Evolutionary conservation across 2,329 filamentous ascomycete genomes (phyloP).

Genomic region (Aspergillus udagawae): DNA sequence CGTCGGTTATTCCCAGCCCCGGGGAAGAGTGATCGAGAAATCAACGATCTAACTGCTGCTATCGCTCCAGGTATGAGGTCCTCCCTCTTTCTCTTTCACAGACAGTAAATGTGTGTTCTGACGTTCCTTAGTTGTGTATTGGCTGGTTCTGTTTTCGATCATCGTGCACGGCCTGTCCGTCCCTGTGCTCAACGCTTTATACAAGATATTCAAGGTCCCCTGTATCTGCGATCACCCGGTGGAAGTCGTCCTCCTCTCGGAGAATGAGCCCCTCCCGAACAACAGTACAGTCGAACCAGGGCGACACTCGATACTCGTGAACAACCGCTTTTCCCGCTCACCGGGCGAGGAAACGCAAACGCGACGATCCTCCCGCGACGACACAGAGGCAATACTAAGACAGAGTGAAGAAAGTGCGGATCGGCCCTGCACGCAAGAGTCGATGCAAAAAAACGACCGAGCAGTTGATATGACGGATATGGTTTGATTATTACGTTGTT

Average conservation of each 20-base stretch:
- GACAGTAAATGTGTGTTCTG: neutral
- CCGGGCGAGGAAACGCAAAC: constrained; percentile 9
- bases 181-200: constrained; percentile 31
- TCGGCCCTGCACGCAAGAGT: neutral
- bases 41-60: constrained; percentile 37
- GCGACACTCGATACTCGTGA: constrained; percentile 29
- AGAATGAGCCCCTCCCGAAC: constrained; percentile 33
- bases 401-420: constrained; percentile 8
- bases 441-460: neutral
- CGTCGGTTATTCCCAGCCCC: constrained; percentile 41
- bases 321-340: constrained; percentile 32
- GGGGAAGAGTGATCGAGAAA: constrained; percentile 37
- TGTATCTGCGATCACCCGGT: constrained; percentile 32
- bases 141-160: constrained; percentile 41
- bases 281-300: constrained; percentile 27
- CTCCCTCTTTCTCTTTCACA: too few species aligned
- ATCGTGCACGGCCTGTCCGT: constrained; percentile 39
- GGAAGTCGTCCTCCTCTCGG: constrained; percentile 29
- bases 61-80: constrained; percentile 35
- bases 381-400: constrained; percentile 10
- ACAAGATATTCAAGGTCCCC: constrained; percentile 27
- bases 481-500: constrained; percentile 2
- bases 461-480: constrained; percentile 7
- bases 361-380: constrained; percentile 1
- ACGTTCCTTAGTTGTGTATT: constrained; percentile 42